Evolutionary conservation across 306 rosid genomes (phyloP).

Genomic region (Lagenaria siceraria): DNA sequence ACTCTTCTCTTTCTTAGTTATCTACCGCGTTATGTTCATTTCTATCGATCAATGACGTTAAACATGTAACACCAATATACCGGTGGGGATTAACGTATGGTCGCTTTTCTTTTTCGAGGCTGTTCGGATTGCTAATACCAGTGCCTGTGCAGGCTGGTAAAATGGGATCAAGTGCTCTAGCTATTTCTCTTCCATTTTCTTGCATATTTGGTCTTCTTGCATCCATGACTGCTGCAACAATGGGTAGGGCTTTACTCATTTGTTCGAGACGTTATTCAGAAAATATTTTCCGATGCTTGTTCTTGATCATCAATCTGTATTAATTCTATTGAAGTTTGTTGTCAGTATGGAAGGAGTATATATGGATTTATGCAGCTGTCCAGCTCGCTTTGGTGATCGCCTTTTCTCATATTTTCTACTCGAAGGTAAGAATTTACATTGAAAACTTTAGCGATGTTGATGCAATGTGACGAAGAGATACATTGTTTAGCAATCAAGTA

Average conservation of each 20-base stretch:
- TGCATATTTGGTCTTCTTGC: conserved; percentile 73
- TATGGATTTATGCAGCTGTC: conserved; percentile 59
- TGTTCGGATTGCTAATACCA: conserved; percentile 12
- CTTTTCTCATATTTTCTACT: conserved; percentile 45
- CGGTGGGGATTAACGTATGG: neutral
- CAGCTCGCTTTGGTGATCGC: conserved; percentile 51
- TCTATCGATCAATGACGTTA: neutral
- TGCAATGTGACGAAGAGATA: neutral
- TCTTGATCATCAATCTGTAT: neutral
- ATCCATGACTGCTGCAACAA: conserved; percentile 66
- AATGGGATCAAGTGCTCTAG: conserved; percentile 58
- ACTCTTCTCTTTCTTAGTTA: neutral
- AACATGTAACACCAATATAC: neutral
- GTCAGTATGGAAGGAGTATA: conserved; percentile 51
- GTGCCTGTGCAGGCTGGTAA: conserved; percentile 38
- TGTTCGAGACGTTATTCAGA: neutral
- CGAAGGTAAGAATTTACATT: conserved; percentile 35
- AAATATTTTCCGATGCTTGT: neutral
- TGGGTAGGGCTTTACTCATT: conserved; percentile 39
- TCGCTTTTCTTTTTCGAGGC: neutral
- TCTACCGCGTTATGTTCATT: neutral
- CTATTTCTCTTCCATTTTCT: conserved; percentile 71
- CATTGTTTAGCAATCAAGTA: neutral
- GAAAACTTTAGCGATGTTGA: neutral
- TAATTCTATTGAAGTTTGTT: neutral